These are phyloP conservation scores for Blepharisma stoltei DNA, from an alignment of 73 alveolate species.

Conservation along the genomic window DNA sequence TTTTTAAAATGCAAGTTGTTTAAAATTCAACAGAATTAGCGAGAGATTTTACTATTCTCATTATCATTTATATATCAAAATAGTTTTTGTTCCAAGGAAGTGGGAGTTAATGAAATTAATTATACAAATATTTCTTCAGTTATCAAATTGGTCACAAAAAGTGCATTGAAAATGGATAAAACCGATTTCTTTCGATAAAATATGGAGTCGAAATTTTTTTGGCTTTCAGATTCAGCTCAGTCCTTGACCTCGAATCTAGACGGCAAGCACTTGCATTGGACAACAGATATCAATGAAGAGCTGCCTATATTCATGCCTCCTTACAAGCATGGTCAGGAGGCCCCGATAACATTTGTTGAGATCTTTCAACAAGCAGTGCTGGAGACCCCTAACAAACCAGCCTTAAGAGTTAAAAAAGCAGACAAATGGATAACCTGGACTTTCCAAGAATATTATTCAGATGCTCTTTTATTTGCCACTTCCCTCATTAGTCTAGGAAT, in stretches of 20 bases:
- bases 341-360: constrained; percentile 41
- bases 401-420: constrained; percentile 49
- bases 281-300: constrained; percentile 48
- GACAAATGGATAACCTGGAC: constrained; percentile 48
- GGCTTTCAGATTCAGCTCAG: too few relatives aligned
- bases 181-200: too few relatives aligned
- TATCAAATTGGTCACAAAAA: too few relatives aligned
- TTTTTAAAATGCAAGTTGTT: too few relatives aligned
- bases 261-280: constrained; percentile 47
- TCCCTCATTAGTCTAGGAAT: constrained; percentile 55
- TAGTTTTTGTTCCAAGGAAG: too few relatives aligned
- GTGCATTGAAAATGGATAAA: too few relatives aligned
- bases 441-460: constrained; percentile 50
- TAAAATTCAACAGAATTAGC: too few relatives aligned
- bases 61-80: too few relatives aligned
- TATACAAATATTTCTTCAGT: too few relatives aligned
- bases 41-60: too few relatives aligned
- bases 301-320: constrained; percentile 37
- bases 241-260: not conserved
- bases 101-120: too few relatives aligned
- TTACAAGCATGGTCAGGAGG: not conserved
- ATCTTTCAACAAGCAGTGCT: not conserved
- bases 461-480: constrained; percentile 50
- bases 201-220: too few relatives aligned
- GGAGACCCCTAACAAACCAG: constrained; percentile 28